Conservation (phyloP, 2,329 filamentous ascomycete genomes). For the Fusarium torulosum region DNA sequence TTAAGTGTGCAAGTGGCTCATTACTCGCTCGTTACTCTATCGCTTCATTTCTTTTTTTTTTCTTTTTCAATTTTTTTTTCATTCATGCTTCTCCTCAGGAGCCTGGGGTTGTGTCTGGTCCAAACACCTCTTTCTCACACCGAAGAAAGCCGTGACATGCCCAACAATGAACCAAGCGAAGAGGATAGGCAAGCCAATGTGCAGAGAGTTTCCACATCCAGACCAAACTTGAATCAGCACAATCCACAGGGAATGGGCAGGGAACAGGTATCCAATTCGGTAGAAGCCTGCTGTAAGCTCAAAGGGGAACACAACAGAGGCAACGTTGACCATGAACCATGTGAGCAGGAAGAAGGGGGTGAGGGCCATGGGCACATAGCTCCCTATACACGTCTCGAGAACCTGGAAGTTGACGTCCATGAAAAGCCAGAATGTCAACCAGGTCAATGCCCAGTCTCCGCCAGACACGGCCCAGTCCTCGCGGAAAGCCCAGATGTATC, state of each 20-base stretch:
- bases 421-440: constrained; percentile 55
- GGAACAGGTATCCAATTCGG: constrained; percentile 54
- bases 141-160: constrained; percentile 44
- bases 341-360: constrained; percentile 59
- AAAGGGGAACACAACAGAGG: constrained; percentile 54
- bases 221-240: constrained; percentile 58
- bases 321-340: constrained; percentile 58
- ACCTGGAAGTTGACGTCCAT: constrained; percentile 59
- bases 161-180: constrained; percentile 56
- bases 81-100: constrained; percentile 24
- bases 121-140: constrained; percentile 44
- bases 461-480: constrained; percentile 56
- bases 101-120: constrained; percentile 18
- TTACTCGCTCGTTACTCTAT: background rate
- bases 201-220: constrained; percentile 55
- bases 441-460: constrained; percentile 44
- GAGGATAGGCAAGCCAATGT: constrained; percentile 57
- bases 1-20: background rate
- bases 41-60: background rate
- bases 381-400: constrained; percentile 52
- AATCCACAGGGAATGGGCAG: constrained; percentile 52
- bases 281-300: constrained; percentile 57
- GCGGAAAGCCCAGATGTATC: constrained; percentile 60
- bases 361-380: constrained; percentile 51
- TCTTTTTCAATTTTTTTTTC: too few relatives aligned